Evolutionary conservation across 2,329 filamentous ascomycete species (phyloP).

Genomic region (Corynespora cassiicola): DNA sequence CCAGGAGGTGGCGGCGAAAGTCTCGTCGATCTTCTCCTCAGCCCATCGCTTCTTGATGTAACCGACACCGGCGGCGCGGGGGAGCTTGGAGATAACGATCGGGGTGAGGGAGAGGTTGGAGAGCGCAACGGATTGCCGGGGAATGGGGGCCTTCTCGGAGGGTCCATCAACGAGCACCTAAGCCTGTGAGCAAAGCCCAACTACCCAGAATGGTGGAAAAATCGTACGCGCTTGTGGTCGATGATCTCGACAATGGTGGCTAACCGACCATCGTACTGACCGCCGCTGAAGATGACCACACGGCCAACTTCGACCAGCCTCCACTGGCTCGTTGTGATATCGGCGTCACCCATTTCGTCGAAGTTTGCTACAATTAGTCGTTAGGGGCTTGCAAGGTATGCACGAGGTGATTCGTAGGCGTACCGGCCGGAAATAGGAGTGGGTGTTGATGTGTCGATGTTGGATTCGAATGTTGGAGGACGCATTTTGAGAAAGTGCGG

Average conservation of each 20-base stretch:
- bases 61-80: constrained; percentile 82
- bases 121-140: constrained; percentile 86
- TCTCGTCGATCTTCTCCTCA: constrained; percentile 86
- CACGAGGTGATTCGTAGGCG: constrained; percentile 32
- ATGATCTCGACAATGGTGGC: constrained; percentile 98
- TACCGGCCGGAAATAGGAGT: constrained; percentile 48
- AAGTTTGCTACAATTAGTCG: constrained; percentile 36
- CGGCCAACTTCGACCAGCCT: constrained; percentile 98
- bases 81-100: constrained; percentile 84
- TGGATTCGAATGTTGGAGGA: constrained; percentile 20
- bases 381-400: constrained; percentile 32
- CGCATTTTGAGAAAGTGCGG: constrained; percentile 3
- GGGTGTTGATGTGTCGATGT: constrained; percentile 39
- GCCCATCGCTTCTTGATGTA: constrained; percentile 89
- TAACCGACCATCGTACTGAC: constrained; percentile 83
- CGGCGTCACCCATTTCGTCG: constrained; percentile 56
- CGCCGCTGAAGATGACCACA: constrained; percentile 88
- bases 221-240: constrained; percentile 99
- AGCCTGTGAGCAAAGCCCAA: constrained; percentile 37
- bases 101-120: constrained; percentile 86
- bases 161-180: constrained; percentile 97
- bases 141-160: constrained; percentile 78
- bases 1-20: constrained; percentile 91
- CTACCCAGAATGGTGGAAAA: constrained; percentile 17
- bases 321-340: constrained; percentile 62